Evolutionary conservation across 129 eudicot species (phyloP).

Genomic region (Glebionis coronaria): DNA sequence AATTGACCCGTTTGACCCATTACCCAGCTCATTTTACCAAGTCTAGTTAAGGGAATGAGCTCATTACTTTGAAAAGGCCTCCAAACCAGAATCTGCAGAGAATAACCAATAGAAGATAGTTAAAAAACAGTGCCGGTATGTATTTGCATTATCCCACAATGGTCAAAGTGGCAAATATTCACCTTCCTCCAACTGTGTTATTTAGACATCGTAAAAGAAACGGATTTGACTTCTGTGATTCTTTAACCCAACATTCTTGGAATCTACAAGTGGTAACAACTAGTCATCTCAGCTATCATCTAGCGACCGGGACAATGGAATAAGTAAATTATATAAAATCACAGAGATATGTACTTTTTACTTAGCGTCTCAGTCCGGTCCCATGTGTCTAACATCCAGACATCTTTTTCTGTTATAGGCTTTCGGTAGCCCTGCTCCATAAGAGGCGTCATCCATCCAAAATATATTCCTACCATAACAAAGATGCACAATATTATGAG

Average conservation of each 20-base stretch:
- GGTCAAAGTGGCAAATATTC: constrained; percentile 6
- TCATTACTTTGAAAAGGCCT: constrained; percentile 76
- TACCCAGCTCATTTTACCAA: constrained; percentile 10
- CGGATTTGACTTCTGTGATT: constrained; percentile 63
- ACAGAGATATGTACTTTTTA: constrained; percentile 46
- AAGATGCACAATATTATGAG: constrained; percentile 19
- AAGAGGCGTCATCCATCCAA: constrained; percentile 84
- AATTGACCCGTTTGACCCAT: constrained; percentile 1
- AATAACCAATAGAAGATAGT: constrained; percentile 9
- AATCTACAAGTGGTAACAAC: constrained; percentile 40
- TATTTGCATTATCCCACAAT: constrained; percentile 8
- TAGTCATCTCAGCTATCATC: constrained; percentile 11
- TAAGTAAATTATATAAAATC: neutral
- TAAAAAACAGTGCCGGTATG: constrained; percentile 5
- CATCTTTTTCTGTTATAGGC: constrained; percentile 92
- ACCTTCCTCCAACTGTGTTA: constrained; percentile 86
- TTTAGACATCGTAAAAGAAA: constrained; percentile 76
- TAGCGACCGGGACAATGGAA: neutral
- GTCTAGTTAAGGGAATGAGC: constrained; percentile 6
- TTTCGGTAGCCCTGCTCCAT: constrained; percentile 83
- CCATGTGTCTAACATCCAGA: constrained; percentile 93
- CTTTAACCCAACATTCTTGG: constrained; percentile 68
- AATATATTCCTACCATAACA: constrained; percentile 52
- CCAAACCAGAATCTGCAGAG: constrained; percentile 86
- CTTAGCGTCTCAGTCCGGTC: constrained; percentile 75